Evolutionary conservation across 441 rosid species (phyloP).

Genomic region (Adansonia rubrostipa): DNA sequence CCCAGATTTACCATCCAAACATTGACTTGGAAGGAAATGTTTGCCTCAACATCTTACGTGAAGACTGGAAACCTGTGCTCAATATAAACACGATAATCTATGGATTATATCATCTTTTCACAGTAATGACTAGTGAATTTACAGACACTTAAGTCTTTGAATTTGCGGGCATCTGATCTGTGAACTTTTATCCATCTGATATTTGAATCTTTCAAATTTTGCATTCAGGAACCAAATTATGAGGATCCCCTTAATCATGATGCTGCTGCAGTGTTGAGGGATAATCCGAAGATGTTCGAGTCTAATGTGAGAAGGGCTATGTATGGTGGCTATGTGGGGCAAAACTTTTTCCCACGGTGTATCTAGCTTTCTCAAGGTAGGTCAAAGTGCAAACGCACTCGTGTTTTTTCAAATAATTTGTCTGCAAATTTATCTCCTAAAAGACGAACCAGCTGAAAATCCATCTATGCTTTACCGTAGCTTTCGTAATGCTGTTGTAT

Average conservation of each 20-base stretch:
- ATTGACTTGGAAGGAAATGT: constrained; percentile 97
- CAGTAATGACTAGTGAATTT: constrained; percentile 47
- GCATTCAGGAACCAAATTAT: constrained; percentile 73
- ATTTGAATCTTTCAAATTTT: not conserved
- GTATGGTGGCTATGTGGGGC: constrained; percentile 81
- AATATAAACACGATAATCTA: constrained; percentile 89
- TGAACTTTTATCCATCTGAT: not conserved
- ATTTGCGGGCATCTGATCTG: constrained; percentile 1
- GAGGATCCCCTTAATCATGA: constrained; percentile 96
- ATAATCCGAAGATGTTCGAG: constrained; percentile 72
- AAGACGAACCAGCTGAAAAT: constrained; percentile 28
- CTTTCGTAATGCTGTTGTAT: constrained; percentile 29
- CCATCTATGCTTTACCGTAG: not conserved
- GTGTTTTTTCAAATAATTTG: constrained; percentile 26
- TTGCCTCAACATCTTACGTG: constrained; percentile 86
- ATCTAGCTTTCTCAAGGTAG: constrained; percentile 42
- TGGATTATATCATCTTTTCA: constrained; percentile 90
- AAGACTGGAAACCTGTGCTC: constrained; percentile 98
- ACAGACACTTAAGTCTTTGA: not conserved
- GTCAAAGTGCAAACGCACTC: constrained; percentile 17
- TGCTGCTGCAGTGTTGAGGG: constrained; percentile 84
- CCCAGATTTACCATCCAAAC: constrained; percentile 90
- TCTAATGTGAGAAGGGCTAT: constrained; percentile 83
- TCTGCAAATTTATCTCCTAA: constrained; percentile 31
- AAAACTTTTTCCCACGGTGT: constrained; percentile 71